These are phyloP conservation scores for Tubosaeta sp. DNA, from an alignment of 768 basidiomycete species.

Conservation along the genomic window DNA sequence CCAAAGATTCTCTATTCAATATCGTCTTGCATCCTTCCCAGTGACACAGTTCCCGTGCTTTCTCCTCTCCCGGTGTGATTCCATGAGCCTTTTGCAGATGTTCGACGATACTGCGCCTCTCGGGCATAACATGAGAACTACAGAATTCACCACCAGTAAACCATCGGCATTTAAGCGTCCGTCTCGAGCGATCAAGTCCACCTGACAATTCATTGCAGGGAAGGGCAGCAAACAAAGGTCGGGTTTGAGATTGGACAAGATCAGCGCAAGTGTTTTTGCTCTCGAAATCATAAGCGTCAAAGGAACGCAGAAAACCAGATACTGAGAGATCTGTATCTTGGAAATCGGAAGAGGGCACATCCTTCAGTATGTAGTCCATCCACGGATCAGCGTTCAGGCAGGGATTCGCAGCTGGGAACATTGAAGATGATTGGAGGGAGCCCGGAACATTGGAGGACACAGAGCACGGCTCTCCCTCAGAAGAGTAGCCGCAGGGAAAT, in stretches of 20 bases:
- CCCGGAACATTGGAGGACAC: background rate
- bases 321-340: background rate
- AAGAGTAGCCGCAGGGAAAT: background rate
- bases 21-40: constrained; percentile 17
- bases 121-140: background rate
- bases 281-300: background rate
- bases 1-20: constrained; percentile 29
- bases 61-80: constrained; percentile 17
- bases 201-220: background rate
- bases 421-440: background rate
- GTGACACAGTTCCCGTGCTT: constrained; percentile 7
- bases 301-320: background rate
- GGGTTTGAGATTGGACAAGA: background rate
- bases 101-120: constrained; percentile 14
- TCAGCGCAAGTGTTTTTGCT: no score
- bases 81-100: constrained; percentile 15
- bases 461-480: background rate
- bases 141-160: constrained; percentile 4
- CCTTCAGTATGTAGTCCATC: background rate
- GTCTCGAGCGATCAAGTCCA: background rate
- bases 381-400: background rate
- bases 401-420: background rate
- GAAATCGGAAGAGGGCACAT: no score
- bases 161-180: constrained; percentile 13
- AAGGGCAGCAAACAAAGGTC: background rate